Percentiles rank a stretch among this genome's conserved stretches.
phyloP scores from a whole-genome alignment of 2,329 filamentous ascomycete genomes.

The Ceratocystis colombiana region DNA sequence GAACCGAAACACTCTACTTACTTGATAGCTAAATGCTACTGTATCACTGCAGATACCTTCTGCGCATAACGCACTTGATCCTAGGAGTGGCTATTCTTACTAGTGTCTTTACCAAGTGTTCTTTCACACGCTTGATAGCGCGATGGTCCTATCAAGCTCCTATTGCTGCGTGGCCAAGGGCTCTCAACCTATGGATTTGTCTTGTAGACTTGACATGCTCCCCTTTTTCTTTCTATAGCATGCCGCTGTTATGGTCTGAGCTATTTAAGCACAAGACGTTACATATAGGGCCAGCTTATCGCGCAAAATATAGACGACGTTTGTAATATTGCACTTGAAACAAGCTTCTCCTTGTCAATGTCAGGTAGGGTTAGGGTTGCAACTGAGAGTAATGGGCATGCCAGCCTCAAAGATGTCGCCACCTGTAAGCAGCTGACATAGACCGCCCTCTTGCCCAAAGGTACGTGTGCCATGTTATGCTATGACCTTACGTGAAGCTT shows the following conservation, averaged over 20 bases:
- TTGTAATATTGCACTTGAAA: background rate
- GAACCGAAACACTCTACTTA: background rate
- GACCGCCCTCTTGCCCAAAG: background rate
- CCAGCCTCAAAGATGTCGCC: background rate
- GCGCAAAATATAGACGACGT: background rate
- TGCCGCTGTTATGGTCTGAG: background rate
- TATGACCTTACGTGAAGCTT: slow-evolving; percentile 8
- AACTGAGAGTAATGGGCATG: background rate
- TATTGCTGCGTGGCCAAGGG: too few species aligned
- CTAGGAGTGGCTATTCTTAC: background rate
- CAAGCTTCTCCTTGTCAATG: background rate
- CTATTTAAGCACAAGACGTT: background rate
- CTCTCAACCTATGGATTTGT: too few species aligned
- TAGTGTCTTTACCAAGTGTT: background rate
- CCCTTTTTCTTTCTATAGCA: background rate
- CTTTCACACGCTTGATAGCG: background rate
- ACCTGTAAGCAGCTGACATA: background rate
- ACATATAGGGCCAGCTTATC: background rate
- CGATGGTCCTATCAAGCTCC: background rate
- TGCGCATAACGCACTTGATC: background rate
- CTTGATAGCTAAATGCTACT: background rate
- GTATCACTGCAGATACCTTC: background rate
- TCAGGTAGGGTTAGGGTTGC: background rate
- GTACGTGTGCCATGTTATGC: background rate
- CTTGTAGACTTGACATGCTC: too few species aligned